Base-by-base conservation (phyloP, 2,329 filamentous ascomycete species). In the Xylariaceae sp. region DNA sequence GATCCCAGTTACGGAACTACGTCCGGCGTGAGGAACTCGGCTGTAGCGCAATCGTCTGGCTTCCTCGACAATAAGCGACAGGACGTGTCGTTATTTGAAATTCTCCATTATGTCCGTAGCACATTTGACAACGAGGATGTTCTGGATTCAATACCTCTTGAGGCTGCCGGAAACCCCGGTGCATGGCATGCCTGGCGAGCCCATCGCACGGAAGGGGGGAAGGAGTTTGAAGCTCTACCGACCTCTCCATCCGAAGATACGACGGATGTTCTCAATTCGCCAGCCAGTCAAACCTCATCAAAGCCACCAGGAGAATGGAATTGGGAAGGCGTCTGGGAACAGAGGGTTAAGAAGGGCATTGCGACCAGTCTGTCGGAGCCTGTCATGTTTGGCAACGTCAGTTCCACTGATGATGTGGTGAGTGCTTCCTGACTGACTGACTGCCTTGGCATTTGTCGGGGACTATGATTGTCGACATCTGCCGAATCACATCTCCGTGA, bases 291-390 rank as follows among this genome's bases (percentile, higher is more conserved):
- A n/a, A 65, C 60, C 7, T 60, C 70, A 13, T 69, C 74, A 42
- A 76, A 86, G 61, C 79, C 82, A 53, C 91, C 91, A 0, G 89
- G 88, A 5, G 88, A 96, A 68, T 97, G 93, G 93, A 96, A 96
- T 71, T 97, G 93, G 93, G 91, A 96, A 69, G 92, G 93, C 0
- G 93, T 97, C 0, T 99, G 93, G 93, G 90, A 95, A 71, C 88
- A 92, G 64, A 83, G 93, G 57, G 92, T 96, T 0, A 87, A 85
- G 73, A 89, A 88, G 72, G 88, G 88, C 15, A 84, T 97, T 49
- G 83, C 87, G 54, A 81, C 83, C 8, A 96, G 91, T 69, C 76
- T 91, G 53, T 89, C 90, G 0, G 93, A 97, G 66, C 78, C 86
- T 1, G 86, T 90, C 3, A 75, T 97, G 23, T 97, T 87, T 75